Percentiles rank a stretch among this genome's conserved stretches.
These are phyloP conservation scores for Xerocomus brunneocitrinus DNA, from an alignment of 768 basidiomycete species.

Conservation along the genomic window DNA sequence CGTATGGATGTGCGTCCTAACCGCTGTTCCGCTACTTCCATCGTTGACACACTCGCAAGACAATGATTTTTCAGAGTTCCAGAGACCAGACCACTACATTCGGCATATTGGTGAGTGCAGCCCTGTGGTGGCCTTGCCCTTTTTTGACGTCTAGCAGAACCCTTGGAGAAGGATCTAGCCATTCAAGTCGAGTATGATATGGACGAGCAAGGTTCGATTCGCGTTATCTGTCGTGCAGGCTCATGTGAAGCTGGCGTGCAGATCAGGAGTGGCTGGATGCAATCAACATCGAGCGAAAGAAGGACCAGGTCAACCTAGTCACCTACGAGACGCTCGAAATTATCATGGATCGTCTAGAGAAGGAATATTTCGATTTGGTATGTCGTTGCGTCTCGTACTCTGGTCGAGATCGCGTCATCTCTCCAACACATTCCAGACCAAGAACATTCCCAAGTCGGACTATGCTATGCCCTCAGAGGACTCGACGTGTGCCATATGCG, in stretches of 20 bases:
- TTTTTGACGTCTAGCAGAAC: constrained; percentile 50
- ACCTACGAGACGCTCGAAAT: constrained; percentile 90
- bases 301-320: constrained; percentile 64
- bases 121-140: background rate
- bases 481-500: constrained; percentile 94
- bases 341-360: constrained; percentile 95
- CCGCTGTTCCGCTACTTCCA: background rate
- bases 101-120: constrained; percentile 72
- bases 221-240: background rate
- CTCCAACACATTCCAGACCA: constrained; percentile 53
- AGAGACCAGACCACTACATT: constrained; percentile 81
- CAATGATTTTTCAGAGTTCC: constrained; percentile 67
- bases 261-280: constrained; percentile 94
- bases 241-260: constrained; percentile 27
- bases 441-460: constrained; percentile 87
- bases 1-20: constrained; percentile 65
- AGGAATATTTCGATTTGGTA: constrained; percentile 98
- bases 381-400: constrained; percentile 21
- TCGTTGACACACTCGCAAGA: constrained; percentile 35
- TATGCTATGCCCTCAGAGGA: constrained; percentile 90
- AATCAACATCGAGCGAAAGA: constrained; percentile 77
- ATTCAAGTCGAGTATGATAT: constrained; percentile 98
- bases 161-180: constrained; percentile 86
- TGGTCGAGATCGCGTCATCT: constrained; percentile 1
- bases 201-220: constrained; percentile 87